Base-by-base conservation (phyloP, 441 rosid genomes). In the Eutrema salsugineum region DNA sequence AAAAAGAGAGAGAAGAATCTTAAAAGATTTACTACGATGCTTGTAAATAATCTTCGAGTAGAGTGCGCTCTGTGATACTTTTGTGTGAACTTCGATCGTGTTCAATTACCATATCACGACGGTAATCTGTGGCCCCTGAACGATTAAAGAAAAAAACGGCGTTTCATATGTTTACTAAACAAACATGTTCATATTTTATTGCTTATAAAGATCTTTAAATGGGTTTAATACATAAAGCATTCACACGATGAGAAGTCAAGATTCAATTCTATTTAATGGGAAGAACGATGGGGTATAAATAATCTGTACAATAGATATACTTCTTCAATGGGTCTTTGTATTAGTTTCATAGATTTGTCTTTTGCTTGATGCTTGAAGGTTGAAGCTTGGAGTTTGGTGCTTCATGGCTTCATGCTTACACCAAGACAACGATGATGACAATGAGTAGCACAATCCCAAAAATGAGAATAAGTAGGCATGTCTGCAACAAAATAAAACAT, bases 391-490 rank as follows among this genome's bases (percentile, higher is more conserved):
- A 16, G 54, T 28, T 43, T 19, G n/a, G 32, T 11, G 24, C 3
- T 57, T 67, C 63, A 51, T 68, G 57, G 24, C 3, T 57, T 67
- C 63, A 51, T 68, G 57, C 11, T 71, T 69, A 78, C 47, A 84
- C 84, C 79, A 80, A 80, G 8, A 87, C 78, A 15, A 84, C 77
- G 38, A 85, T 78, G 63, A 85, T 64, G 66, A 87, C 86, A 53
- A 87, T 87, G 73, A 85, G 81, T 57, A 87, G 75, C 43, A 79
- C 68, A 49, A 85, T 77, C 72, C 88, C 92, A 33, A 87, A 81
- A 66, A 87, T 87, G 71, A 87, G 79, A 35, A 85, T 44, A 36
- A 87, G 83, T 77, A 87, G 77, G 71, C 92, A 87, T 50, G 75
- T 77, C 92, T 87, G 92, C 83, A 82, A 63, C 33, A 8, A 46